Conservation (phyloP, 352 stramenopile genomes). For the Halophytophthora batemanensis region DNA sequence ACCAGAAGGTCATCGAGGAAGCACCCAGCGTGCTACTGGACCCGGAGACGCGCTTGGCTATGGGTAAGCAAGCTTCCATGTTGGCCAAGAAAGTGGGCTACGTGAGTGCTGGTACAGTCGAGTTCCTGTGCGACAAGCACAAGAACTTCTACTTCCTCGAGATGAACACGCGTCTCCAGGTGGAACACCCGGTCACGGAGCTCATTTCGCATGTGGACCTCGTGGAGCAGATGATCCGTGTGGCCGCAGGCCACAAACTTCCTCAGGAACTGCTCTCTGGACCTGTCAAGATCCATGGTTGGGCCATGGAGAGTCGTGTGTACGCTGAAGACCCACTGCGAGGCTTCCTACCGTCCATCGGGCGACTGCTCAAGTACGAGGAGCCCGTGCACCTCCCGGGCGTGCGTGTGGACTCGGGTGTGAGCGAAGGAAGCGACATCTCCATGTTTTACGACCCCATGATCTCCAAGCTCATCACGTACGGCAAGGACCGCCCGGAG, state of each 20-base stretch:
- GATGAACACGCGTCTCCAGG: conserved; percentile 96
- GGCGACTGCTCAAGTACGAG: conserved; percentile 91
- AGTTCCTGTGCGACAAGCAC: conserved; percentile 95
- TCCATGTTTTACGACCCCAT: conserved; percentile 97
- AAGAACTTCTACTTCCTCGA: conserved; percentile 99
- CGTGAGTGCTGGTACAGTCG: conserved; percentile 93
- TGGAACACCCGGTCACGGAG: conserved; percentile 97
- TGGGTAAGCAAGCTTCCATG: conserved; percentile 86
- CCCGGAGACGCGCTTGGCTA: conserved; percentile 79
- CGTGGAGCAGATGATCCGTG: conserved; percentile 95
- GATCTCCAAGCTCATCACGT: conserved; percentile 94
- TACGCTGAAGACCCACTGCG: conserved; percentile 96
- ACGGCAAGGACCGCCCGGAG: conserved; percentile 71
- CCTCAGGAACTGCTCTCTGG: conserved; percentile 76
- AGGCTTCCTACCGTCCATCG: conserved; percentile 94
- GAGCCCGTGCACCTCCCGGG: conserved; percentile 77
- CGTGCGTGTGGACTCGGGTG: conserved; percentile 91
- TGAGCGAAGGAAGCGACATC: conserved; percentile 91
- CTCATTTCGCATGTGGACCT: conserved; percentile 92
- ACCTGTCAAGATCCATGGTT: conserved; percentile 58
- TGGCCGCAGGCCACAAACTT: conserved; percentile 90
- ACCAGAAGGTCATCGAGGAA: conserved; percentile 98
- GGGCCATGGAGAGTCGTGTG: conserved; percentile 93
- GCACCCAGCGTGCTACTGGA: conserved; percentile 88
- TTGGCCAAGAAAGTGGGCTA: conserved; percentile 94